Base-by-base conservation (phyloP, 1,284 basidiomycete species). In the Singerocomus inundabilis region DNA sequence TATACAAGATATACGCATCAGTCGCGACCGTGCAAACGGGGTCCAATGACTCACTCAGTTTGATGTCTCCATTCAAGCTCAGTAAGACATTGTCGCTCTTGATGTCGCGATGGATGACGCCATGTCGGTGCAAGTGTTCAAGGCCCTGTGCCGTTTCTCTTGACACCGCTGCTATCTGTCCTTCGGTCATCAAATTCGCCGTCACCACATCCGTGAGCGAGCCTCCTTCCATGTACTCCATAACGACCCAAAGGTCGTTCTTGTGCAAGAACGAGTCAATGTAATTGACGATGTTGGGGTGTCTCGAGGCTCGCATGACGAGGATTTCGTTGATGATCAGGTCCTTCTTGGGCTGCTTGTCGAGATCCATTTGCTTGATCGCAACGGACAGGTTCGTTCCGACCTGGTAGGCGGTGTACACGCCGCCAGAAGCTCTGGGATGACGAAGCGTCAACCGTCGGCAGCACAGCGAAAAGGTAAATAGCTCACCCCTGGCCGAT, bases 331-430 rank as follows among this genome's bases (percentile, higher is more conserved):
- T 99, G 76, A 99, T 98, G 75, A 99, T 99, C 45, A 99, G 80
- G 67, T 99, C 96, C 73, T 98, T 98, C 80, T 99, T 99, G 31
- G 96, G 97, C 69, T 99, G 97, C 74, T 98, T 98, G 71, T 98
- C 94, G 30, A 99, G 80, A 75, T 99, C 96, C 97, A 99, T 99
- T 73, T 99, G 96, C 73, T 99, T 99, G 80, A 99, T 99, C 28
- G 97, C 97, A 28, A 99, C 97, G 5, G 87, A 91, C 39, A 91
- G 64, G 69, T 96, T 96, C 26, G 91, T 92, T 39, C 93, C 94
- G 52, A 95, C 88, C 72, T 98, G 94, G 65, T 98, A 97, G 13
- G 96, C 95, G 6, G 96, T 98, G 72, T 97, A 99, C 2, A 99
- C 96, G 53, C 95, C 96, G 42, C 97, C 97, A 15, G 93, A 97